Evolutionary conservation across 2,329 filamentous ascomycete species (phyloP), one percentile per base, ranked within the genome.

Genomic region (Stemphylium vesicarium): DNA sequence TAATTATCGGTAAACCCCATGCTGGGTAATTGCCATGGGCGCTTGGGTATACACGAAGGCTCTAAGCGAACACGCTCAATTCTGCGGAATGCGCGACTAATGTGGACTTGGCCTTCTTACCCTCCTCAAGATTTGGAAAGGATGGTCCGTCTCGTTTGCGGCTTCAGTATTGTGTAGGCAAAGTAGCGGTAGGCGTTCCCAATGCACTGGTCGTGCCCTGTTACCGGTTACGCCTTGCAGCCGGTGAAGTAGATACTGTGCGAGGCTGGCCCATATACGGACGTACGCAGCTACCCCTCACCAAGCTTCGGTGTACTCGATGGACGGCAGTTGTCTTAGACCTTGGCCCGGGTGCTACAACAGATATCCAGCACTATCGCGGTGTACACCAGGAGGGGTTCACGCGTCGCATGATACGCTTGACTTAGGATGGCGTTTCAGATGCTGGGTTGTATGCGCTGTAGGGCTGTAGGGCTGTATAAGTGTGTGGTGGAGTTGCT

Each of bases 401-500:
- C 41, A 57, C 50, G 56, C 49, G 57, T 62, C 51, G 53, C 59
- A 52, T 59, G 37, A 56, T 54, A 26, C 42, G 39, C 53, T 48
- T 35, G 32, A 45, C 46, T 57, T 48, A 59, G 55, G 45, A 31
- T 43, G 50, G 32, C 50, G 48, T 36, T 41, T 42, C 32, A 50
- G 47, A 24, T 50, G 56, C 51, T 55, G 36, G 41, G 26, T 45
- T 37, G 44, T 42, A 44, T 64, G 65, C 50, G 60, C 60, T 60
- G 59, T 65, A 68, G 60, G 65, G 62, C 65, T 64, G 59, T 59
- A 60, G 57, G 57, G 62, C 55, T 62, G 55, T 35, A 29, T 37
- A 42, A 43, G 31, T 50, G 57, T 56, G 4, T 39, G 26, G 50
- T 31, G 22, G 37, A 39, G 49, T 35, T 35, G 58, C 55, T 63